phyloP scores from a whole-genome alignment of 345 rosid genomes.

The Moringa oleifera region DNA sequence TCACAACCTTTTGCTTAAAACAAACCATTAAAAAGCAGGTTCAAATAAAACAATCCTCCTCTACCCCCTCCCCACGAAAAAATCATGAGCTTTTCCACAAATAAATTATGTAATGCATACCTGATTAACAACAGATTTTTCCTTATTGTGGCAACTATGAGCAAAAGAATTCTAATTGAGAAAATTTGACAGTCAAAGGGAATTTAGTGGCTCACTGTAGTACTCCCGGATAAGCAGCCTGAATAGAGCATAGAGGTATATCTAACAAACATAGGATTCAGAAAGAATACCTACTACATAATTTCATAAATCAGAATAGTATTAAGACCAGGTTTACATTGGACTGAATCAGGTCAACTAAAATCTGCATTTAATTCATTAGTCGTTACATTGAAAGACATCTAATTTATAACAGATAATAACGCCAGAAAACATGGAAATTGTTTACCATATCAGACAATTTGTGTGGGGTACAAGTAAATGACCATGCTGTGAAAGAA shows the following conservation, averaged over 20 bases:
- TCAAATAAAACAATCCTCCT: no score
- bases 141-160: background rate
- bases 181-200: conserved; percentile 8
- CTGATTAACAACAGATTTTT: background rate
- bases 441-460: background rate
- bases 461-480: background rate
- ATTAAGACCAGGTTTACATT: background rate
- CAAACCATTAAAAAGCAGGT: background rate
- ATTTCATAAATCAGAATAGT: no score
- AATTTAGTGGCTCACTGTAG: conserved; percentile 1
- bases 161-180: background rate
- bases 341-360: background rate
- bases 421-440: background rate
- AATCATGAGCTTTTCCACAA: background rate
- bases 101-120: background rate
- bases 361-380: background rate
- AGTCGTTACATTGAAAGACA: background rate
- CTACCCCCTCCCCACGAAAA: background rate
- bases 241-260: conserved; percentile 1
- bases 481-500: background rate
- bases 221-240: conserved; percentile 1
- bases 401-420: background rate
- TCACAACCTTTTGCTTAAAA: background rate
- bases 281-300: background rate
- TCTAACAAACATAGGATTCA: conserved; percentile 3